Conservation (phyloP, 148 eudicot species). For the Camellia granthamiana region DNA sequence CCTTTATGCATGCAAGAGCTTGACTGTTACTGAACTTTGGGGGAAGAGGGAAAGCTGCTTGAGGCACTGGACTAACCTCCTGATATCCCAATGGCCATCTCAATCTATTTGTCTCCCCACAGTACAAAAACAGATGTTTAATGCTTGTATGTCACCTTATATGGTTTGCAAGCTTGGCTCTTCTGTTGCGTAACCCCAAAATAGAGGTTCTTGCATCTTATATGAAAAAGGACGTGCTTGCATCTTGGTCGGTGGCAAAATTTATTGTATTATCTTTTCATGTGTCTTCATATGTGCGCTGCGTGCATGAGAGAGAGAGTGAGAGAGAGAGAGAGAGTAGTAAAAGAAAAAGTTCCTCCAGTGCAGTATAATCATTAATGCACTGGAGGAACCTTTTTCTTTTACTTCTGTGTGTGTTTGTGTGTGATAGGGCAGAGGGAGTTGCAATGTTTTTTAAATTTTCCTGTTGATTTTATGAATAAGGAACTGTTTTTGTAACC, state of each 20-base stretch:
- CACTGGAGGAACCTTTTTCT: neutral
- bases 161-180: constrained; percentile 1
- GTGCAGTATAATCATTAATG: too few species aligned
- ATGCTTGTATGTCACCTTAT: neutral
- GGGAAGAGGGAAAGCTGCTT: neutral
- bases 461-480: too few species aligned
- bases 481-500: too few species aligned
- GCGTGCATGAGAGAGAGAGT: neutral
- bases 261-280: neutral
- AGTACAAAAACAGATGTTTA: neutral
- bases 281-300: neutral
- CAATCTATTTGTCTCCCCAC: neutral
- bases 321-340: too few species aligned
- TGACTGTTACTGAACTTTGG: neutral
- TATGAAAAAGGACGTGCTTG: neutral
- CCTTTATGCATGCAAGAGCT: neutral
- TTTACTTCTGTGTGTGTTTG: too few species aligned
- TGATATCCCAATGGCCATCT: neutral
- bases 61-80: neutral
- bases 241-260: neutral
- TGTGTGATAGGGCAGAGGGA: neutral
- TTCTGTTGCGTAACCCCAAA: neutral
- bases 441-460: too few species aligned
- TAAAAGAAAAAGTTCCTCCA: too few species aligned
- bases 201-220: too few species aligned